Evolutionary conservation across 768 basidiomycete species (phyloP).

Genomic region (Lepiota venenata): DNA sequence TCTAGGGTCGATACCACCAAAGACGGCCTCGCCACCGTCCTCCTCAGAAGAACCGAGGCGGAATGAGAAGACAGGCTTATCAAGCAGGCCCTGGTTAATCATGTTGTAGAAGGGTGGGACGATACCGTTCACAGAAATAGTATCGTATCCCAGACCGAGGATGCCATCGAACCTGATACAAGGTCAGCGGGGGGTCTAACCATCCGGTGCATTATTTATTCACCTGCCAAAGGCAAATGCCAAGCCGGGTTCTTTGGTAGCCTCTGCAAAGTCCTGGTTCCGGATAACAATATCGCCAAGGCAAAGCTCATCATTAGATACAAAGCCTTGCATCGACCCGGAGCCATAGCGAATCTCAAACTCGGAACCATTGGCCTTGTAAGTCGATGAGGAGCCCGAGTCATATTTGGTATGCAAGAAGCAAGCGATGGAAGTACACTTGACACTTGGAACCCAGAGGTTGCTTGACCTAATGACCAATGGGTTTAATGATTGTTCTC

Average conservation of each 20-base stretch:
- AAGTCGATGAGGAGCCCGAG: constrained; percentile 68
- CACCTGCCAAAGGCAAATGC: constrained; percentile 96
- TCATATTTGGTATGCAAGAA: constrained; percentile 96
- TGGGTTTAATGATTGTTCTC: not conserved
- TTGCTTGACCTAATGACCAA: constrained; percentile 66
- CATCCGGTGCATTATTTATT: constrained; percentile 23
- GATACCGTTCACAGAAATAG: constrained; percentile 91
- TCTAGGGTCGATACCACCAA: constrained; percentile 80
- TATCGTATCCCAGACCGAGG: constrained; percentile 91
- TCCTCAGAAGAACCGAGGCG: constrained; percentile 81
- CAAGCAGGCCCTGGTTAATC: constrained; percentile 78
- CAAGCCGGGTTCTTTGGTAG: constrained; percentile 93
- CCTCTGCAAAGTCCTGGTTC: constrained; percentile 89
- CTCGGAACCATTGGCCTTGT: constrained; percentile 85
- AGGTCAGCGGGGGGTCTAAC: not conserved
- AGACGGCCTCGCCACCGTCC: constrained; percentile 88
- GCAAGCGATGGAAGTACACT: constrained; percentile 87
- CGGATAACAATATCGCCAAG: constrained; percentile 83
- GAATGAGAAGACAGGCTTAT: constrained; percentile 91
- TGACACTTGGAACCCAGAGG: constrained; percentile 85
- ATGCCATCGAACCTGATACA: constrained; percentile 86
- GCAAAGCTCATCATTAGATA: constrained; percentile 75
- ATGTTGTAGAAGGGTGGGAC: constrained; percentile 94
- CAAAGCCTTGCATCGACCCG: constrained; percentile 95
- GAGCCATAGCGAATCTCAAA: constrained; percentile 95